Conservation (phyloP, 345 rosid species). For the Moricandia moricandioides region DNA sequence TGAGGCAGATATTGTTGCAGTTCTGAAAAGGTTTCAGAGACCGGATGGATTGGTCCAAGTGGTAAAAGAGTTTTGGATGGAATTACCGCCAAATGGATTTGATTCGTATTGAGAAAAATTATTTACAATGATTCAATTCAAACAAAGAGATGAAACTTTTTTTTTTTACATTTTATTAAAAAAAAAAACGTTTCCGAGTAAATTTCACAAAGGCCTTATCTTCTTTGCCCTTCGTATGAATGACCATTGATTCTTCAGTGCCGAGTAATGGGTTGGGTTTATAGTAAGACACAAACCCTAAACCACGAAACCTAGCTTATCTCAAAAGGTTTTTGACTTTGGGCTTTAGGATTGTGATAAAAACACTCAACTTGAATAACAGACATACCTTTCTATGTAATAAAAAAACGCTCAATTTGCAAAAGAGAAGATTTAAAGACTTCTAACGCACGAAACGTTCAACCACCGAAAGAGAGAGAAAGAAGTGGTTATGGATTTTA, state of each 20-base stretch:
- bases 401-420: constrained; percentile 14
- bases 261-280: constrained; percentile 22
- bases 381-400: not conserved
- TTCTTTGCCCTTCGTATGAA: not conserved
- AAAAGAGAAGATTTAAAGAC: not conserved
- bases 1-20: constrained; percentile 15
- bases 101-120: too few relatives aligned
- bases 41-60: too few relatives aligned
- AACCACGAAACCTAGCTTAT: not conserved
- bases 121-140: too few relatives aligned
- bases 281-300: not conserved
- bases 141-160: too few relatives aligned
- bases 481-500: constrained; percentile 63
- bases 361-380: not conserved
- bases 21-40: not conserved
- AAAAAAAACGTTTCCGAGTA: too few relatives aligned
- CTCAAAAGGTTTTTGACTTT: constrained; percentile 9
- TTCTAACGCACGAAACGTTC: constrained; percentile 24
- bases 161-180: too few relatives aligned
- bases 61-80: too few relatives aligned
- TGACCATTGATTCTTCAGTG: not conserved
- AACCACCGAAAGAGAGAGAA: not conserved
- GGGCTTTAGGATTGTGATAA: constrained; percentile 10
- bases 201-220: constrained; percentile 29
- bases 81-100: too few relatives aligned